Percentiles rank a stretch among this genome's conserved stretches.
Evolutionary conservation across 306 rosid species (phyloP).

Genomic region (Vigna nakashimae): DNA sequence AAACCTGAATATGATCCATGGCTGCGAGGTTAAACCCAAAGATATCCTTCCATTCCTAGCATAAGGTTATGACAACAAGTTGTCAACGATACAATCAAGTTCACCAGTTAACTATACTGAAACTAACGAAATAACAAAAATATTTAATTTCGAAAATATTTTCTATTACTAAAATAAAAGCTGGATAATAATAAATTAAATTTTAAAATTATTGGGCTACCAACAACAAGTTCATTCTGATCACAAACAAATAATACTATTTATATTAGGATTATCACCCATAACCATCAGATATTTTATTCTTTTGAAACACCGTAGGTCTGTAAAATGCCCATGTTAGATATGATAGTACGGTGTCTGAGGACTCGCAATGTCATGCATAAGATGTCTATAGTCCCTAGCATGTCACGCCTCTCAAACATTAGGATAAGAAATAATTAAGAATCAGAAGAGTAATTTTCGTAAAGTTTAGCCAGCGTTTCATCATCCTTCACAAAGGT

Average conservation of each 20-base stretch:
- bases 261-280: conserved; percentile 1
- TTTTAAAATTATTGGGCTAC: not conserved
- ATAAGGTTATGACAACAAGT: conserved; percentile 35
- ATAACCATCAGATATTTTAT: conserved; percentile 3
- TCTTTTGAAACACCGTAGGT: not conserved
- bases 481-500: not conserved
- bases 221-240: not conserved
- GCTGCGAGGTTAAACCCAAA: conserved; percentile 94
- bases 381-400: not conserved
- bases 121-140: not conserved
- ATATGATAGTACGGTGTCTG: not conserved
- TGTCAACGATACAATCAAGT: conserved; percentile 37
- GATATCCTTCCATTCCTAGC: conserved; percentile 86
- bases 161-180: not conserved
- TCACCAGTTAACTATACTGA: not conserved
- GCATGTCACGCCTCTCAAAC: not conserved
- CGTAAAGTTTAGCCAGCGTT: not conserved
- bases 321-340: not conserved
- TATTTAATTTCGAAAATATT: conserved; percentile 11
- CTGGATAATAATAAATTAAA: not conserved
- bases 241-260: not conserved
- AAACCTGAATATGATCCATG: conserved; percentile 94
- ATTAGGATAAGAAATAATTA: conserved; percentile 5
- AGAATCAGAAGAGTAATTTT: not conserved
- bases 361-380: not conserved